These are phyloP conservation scores for Mortierella sp. DNA, from an alignment of 371 early-diverging fungal genomes.

Conservation along the genomic window DNA sequence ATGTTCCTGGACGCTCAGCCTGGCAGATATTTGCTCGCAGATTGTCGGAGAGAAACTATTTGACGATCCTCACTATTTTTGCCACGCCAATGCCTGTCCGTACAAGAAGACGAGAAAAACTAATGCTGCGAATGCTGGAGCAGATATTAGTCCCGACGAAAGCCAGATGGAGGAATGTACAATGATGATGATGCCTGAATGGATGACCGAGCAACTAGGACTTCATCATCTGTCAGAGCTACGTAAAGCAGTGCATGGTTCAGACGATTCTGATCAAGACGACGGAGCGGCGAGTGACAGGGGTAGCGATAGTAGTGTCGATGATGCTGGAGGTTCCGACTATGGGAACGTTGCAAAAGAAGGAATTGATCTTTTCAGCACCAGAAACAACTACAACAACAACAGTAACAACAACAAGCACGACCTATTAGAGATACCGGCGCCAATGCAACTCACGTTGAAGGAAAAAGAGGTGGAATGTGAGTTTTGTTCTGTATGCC, in stretches of 20 bases:
- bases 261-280: background rate
- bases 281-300: background rate
- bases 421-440: constrained; percentile 1
- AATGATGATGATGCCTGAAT: constrained; percentile 42
- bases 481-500: constrained; percentile 50
- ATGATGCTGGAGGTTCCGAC: background rate
- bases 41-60: constrained; percentile 34
- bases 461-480: constrained; percentile 38
- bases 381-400: no score
- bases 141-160: background rate
- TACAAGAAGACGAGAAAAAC: constrained; percentile 6
- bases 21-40: constrained; percentile 46
- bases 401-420: background rate
- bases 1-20: constrained; percentile 45
- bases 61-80: constrained; percentile 44
- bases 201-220: constrained; percentile 43
- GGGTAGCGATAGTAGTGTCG: background rate
- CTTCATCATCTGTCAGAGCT: constrained; percentile 33
- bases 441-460: constrained; percentile 24
- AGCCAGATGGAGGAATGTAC: constrained; percentile 26
- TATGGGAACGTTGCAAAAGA: background rate
- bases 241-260: constrained; percentile 8
- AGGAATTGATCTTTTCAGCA: background rate
- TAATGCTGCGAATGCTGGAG: background rate
- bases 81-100: constrained; percentile 20